Evolutionary conservation across 495 filamentous ascomycete species (phyloP).

Genomic region (Penicillium antarcticum): DNA sequence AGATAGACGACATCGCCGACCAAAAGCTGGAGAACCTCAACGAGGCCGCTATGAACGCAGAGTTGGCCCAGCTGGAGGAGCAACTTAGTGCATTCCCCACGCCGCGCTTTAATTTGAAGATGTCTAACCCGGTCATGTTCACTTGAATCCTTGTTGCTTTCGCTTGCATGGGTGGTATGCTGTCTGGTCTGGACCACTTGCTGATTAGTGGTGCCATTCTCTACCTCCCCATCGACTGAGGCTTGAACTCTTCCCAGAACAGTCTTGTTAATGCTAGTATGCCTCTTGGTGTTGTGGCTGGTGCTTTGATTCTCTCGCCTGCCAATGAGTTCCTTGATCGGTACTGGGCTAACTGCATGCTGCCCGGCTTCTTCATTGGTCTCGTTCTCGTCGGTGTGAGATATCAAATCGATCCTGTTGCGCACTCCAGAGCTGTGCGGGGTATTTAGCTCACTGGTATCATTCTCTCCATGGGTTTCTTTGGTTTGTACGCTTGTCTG

Average conservation of each 20-base stretch:
- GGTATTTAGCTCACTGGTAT: conserved; percentile 56
- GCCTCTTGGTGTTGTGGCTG: conserved; percentile 58
- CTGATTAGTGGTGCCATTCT: conserved; percentile 60
- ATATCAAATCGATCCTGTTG: conserved; percentile 42
- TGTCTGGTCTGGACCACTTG: conserved; percentile 61
- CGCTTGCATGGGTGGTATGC: conserved; percentile 59
- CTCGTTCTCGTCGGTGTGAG: conserved; percentile 53
- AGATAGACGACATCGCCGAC: conserved; percentile 29
- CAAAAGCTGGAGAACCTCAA: conserved; percentile 21
- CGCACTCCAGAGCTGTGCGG: conserved; percentile 38
- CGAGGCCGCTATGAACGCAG: conserved; percentile 38
- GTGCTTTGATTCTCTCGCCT: conserved; percentile 55
- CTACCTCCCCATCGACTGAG: conserved; percentile 47
- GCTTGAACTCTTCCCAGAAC: conserved; percentile 40
- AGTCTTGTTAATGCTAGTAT: conserved; percentile 57
- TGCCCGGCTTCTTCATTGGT: conserved; percentile 60
- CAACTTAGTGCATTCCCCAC: conserved; percentile 25
- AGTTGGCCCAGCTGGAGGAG: conserved; percentile 32
- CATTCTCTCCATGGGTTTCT: conserved; percentile 60
- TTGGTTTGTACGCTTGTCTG: conserved; percentile 59
- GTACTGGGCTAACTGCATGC: conserved; percentile 60
- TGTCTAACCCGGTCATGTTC: conserved; percentile 43
- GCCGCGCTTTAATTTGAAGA: conserved; percentile 25
- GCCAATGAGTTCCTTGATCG: conserved; percentile 57
- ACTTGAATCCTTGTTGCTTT: conserved; percentile 61